Percentiles rank a stretch among this genome's conserved stretches.
Evolutionary conservation across 805 yeast genomes (phyloP).

Genomic region (Schwanniomyces polymorphus): DNA sequence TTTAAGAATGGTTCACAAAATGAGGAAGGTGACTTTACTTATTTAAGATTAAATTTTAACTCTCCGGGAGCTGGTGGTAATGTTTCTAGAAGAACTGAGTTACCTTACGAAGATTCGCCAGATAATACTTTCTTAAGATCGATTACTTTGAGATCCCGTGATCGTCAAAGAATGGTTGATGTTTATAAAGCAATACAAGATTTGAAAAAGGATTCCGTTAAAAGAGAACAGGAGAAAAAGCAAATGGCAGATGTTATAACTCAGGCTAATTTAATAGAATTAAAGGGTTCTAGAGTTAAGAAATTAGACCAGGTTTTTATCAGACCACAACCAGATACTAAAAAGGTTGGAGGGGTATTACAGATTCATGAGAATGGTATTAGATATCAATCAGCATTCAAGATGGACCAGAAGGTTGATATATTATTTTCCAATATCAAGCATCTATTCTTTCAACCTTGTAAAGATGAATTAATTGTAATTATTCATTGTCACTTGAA

Average conservation of each 20-base stretch:
- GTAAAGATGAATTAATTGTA: slow-evolving; percentile 91
- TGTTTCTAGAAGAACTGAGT: slow-evolving; percentile 66
- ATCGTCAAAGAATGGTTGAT: slow-evolving; percentile 86
- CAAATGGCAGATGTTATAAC: slow-evolving; percentile 92
- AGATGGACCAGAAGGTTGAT: slow-evolving; percentile 85
- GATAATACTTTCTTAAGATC: slow-evolving; percentile 86
- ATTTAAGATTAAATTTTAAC: slow-evolving; percentile 84
- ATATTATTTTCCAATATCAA: slow-evolving; percentile 86
- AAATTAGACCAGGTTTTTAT: slow-evolving; percentile 86
- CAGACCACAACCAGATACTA: slow-evolving; percentile 97
- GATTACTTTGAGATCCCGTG: slow-evolving; percentile 84
- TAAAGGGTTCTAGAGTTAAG: slow-evolving; percentile 79
- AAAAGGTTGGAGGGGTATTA: slow-evolving; percentile 86
- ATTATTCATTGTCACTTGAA: slow-evolving; percentile 90
- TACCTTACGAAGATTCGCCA: slow-evolving; percentile 88
- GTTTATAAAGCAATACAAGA: slow-evolving; percentile 88
- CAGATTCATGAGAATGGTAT: slow-evolving; percentile 96
- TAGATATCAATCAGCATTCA: slow-evolving; percentile 83
- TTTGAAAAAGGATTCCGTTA: slow-evolving; percentile 85
- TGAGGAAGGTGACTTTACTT: slow-evolving; percentile 95
- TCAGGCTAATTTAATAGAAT: slow-evolving; percentile 84
- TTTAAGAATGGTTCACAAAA: slow-evolving; percentile 92
- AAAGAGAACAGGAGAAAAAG: slow-evolving; percentile 86
- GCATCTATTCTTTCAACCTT: slow-evolving; percentile 93
- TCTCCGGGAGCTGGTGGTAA: slow-evolving; percentile 87